phyloP scores from a whole-genome alignment of 768 basidiomycete genomes.

The Asterophora parasitica region DNA sequence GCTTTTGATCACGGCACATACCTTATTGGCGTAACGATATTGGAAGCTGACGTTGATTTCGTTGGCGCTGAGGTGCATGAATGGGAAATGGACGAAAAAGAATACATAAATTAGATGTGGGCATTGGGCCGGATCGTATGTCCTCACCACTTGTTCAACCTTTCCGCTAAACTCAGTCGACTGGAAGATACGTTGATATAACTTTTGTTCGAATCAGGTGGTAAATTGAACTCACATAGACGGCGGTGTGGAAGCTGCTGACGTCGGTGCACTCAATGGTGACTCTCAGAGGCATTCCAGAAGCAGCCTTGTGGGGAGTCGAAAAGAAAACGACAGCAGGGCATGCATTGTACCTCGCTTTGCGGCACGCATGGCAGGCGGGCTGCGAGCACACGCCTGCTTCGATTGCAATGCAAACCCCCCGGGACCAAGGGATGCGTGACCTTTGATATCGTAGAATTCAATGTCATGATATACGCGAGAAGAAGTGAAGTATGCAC shows the following conservation, averaged over 20 bases:
- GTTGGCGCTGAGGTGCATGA: conserved; percentile 68
- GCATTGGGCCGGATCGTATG: neutral
- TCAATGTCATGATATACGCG: too few relatives aligned
- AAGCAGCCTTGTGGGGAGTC: conserved; percentile 56
- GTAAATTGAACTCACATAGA: conserved; percentile 37
- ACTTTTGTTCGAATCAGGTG: too few relatives aligned
- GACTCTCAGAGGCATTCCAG: conserved; percentile 44
- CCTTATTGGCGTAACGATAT: conserved; percentile 66
- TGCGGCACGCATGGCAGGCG: conserved; percentile 55
- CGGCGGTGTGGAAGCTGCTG: conserved; percentile 54
- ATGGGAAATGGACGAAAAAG: conserved; percentile 49
- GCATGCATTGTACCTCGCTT: conserved; percentile 64
- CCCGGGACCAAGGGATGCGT: too few relatives aligned
- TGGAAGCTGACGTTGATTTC: conserved; percentile 68
- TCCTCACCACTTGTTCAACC: conserved; percentile 53
- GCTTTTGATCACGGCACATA: conserved; percentile 12
- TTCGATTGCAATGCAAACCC: conserved; percentile 67
- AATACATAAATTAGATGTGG: neutral
- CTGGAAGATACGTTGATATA: conserved; percentile 25
- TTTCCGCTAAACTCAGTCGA: conserved; percentile 63
- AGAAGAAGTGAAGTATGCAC: too few relatives aligned
- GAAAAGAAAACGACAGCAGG: conserved; percentile 62
- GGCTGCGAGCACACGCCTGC: conserved; percentile 64
- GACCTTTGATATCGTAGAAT: too few relatives aligned
- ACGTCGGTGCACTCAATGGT: conserved; percentile 64